Evolutionary conservation across 768 basidiomycete species (phyloP).

Genomic region (Zangia roseola): DNA sequence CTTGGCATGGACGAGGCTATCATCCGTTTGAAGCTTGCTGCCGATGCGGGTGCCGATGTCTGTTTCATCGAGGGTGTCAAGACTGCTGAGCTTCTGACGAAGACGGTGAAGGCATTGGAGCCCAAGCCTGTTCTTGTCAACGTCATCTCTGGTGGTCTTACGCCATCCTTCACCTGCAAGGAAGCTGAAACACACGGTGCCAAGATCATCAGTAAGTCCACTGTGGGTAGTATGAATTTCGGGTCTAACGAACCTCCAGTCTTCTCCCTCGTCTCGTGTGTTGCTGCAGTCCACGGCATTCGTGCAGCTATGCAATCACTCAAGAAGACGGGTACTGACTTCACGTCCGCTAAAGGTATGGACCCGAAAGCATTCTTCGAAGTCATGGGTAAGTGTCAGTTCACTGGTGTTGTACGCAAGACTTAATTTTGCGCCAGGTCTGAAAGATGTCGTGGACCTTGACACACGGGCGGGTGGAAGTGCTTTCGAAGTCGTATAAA

Average conservation of each 20-base stretch:
- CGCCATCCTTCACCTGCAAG: conserved; percentile 67
- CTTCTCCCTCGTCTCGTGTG: conserved; percentile 74
- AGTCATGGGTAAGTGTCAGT: conserved; percentile 57
- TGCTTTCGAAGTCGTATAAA: conserved; percentile 53
- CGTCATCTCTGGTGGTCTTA: conserved; percentile 76
- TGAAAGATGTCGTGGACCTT: conserved; percentile 52
- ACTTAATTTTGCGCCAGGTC: conserved; percentile 34
- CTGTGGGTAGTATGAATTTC: neutral
- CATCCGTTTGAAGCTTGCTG: conserved; percentile 62
- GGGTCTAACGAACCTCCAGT: conserved; percentile 38
- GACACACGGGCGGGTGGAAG: conserved; percentile 59
- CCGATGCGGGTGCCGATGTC: conserved; percentile 73
- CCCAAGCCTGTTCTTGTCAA: conserved; percentile 81
- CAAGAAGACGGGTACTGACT: conserved; percentile 79
- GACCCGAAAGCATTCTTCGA: conserved; percentile 77
- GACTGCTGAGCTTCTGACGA: conserved; percentile 59
- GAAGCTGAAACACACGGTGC: conserved; percentile 71
- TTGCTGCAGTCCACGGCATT: conserved; percentile 75
- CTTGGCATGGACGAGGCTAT: conserved; percentile 79
- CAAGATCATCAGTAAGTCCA: conserved; percentile 69
- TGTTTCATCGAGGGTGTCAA: conserved; percentile 82
- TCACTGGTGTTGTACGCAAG: neutral
- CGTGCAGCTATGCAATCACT: conserved; percentile 74
- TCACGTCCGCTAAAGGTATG: conserved; percentile 59
- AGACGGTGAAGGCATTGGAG: conserved; percentile 63